Conservation (phyloP, 495 filamentous ascomycete genomes). For the Hyaloscypha bicolor region DNA sequence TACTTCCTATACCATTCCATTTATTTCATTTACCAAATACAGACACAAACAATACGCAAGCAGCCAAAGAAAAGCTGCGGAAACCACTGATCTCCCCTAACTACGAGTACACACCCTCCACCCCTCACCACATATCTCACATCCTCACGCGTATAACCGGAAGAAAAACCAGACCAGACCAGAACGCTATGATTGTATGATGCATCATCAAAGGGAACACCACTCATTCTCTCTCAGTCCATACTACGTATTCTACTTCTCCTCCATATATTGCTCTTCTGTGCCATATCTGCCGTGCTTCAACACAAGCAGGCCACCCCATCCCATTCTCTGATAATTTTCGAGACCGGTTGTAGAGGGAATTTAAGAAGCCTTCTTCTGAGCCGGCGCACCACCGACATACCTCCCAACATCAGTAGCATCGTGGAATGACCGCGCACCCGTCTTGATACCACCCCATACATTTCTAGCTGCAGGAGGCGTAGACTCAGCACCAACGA, state of each 20-base stretch:
- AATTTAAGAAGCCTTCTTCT: constrained; percentile 34
- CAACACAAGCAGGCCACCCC: constrained; percentile 8
- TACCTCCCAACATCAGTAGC: constrained; percentile 60
- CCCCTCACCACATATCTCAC: neutral
- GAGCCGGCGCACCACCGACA: constrained; percentile 23
- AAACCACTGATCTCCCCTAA: neutral
- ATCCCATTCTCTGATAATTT: neutral
- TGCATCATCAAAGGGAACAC: neutral
- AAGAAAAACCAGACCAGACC: neutral
- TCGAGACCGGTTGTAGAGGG: neutral
- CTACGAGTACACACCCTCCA: neutral
- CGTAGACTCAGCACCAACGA: constrained; percentile 82
- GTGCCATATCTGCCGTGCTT: constrained; percentile 8
- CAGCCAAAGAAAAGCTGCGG: constrained; percentile 2
- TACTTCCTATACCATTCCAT: neutral
- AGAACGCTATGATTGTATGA: neutral
- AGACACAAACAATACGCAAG: neutral
- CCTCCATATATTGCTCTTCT: neutral
- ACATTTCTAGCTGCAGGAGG: constrained; percentile 80
- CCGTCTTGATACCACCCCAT: constrained; percentile 81
- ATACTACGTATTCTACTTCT: neutral
- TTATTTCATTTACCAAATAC: neutral
- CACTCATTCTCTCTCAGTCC: constrained; percentile 7
- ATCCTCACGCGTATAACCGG: neutral
- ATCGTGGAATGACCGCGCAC: constrained; percentile 71